Evolutionary conservation across 2,329 filamentous ascomycete species (phyloP).

Genomic region (Pseudocercospora eumusae): DNA sequence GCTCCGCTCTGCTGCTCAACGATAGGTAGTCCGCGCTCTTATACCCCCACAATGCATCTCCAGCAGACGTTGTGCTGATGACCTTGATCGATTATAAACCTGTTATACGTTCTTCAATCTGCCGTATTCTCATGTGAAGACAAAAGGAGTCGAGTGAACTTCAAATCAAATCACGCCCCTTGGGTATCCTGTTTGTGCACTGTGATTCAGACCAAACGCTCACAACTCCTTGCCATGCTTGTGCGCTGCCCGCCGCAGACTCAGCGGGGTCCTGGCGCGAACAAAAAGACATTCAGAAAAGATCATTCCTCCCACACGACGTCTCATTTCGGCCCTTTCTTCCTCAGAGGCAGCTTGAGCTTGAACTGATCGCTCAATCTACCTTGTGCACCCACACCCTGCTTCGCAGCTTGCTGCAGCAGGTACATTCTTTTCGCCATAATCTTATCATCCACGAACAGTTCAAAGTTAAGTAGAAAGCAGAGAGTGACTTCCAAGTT

Average conservation of each 20-base stretch:
- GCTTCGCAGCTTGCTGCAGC: slow-evolving; percentile 39
- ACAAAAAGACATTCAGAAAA: background rate
- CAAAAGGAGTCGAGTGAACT: background rate
- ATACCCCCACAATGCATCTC: background rate
- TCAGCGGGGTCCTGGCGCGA: background rate
- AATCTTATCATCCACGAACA: slow-evolving; percentile 46
- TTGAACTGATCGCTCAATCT: slow-evolving; percentile 37
- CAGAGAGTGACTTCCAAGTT: slow-evolving; percentile 76
- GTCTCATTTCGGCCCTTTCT: slow-evolving; percentile 22
- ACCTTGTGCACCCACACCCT: slow-evolving; percentile 30
- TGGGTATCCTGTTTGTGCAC: slow-evolving; percentile 11
- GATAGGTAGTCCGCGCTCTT: background rate
- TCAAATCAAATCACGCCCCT: slow-evolving; percentile 4
- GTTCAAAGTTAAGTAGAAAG: slow-evolving; percentile 75
- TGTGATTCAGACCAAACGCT: slow-evolving; percentile 1
- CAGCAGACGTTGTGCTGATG: background rate
- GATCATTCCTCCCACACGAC: background rate
- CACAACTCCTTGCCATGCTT: slow-evolving; percentile 6
- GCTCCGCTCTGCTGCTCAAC: background rate
- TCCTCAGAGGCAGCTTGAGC: slow-evolving; percentile 35
- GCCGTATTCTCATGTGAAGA: slow-evolving; percentile 6
- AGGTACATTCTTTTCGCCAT: slow-evolving; percentile 40
- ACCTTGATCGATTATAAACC: background rate
- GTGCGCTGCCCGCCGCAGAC: background rate
- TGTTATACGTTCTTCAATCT: slow-evolving; percentile 9